Conservation (phyloP, 805 yeast genomes). For the Hanseniaspora occidentalis region DNA sequence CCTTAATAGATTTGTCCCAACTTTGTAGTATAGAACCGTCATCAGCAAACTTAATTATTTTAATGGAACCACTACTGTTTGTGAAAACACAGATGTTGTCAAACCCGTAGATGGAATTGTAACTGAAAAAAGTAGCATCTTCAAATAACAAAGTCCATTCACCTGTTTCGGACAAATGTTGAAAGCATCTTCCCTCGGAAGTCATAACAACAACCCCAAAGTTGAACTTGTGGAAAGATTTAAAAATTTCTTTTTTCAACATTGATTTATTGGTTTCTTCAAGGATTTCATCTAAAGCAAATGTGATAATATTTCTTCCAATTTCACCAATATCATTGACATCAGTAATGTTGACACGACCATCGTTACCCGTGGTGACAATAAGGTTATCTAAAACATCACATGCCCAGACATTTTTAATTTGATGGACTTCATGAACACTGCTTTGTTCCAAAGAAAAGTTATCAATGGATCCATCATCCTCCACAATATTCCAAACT, state of each 20-base stretch:
- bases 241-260: constrained; percentile 41
- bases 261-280: constrained; percentile 18
- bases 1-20: constrained; percentile 8
- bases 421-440: constrained; percentile 60
- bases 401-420: constrained; percentile 81
- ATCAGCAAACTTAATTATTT: constrained; percentile 30
- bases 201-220: constrained; percentile 41
- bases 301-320: constrained; percentile 5
- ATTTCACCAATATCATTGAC: constrained; percentile 25
- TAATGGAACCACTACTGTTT: constrained; percentile 30
- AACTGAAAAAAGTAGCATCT: constrained; percentile 24
- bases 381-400: constrained; percentile 35
- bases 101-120: constrained; percentile 33
- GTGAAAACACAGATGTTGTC: constrained; percentile 23
- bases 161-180: constrained; percentile 9
- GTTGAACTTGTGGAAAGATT: constrained; percentile 41
- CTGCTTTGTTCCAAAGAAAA: constrained; percentile 17
- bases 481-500: constrained; percentile 45
- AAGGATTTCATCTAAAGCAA: constrained; percentile 25
- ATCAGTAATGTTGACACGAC: constrained; percentile 57
- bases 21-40: constrained; percentile 22
- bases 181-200: constrained; percentile 42
- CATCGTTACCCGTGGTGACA: constrained; percentile 89
- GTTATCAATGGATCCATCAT: constrained; percentile 3
- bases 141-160: constrained; percentile 21